Evolutionary conservation across 331 rosid genomes (phyloP).

Genomic region (Cydonia oblonga): DNA sequence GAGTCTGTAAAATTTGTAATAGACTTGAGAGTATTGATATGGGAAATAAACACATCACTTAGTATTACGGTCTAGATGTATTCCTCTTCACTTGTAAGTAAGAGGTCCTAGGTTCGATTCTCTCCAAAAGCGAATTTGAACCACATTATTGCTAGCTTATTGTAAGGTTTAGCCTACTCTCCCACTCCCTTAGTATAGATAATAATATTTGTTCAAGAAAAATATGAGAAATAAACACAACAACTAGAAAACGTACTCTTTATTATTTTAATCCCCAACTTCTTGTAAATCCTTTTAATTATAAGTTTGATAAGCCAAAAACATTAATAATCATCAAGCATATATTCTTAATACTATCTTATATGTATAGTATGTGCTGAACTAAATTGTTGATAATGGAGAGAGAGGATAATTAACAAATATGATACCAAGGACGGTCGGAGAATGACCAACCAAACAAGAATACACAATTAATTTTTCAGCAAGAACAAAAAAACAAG

Average conservation of each 20-base stretch:
- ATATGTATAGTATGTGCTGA: neutral
- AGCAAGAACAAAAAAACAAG: too few species aligned
- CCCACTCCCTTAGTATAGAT: too few species aligned
- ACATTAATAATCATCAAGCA: neutral
- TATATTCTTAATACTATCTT: neutral
- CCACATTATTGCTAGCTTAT: too few species aligned
- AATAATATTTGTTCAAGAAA: too few species aligned
- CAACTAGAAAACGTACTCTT: neutral
- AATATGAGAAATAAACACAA: neutral
- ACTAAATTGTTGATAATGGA: neutral
- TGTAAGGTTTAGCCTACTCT: too few species aligned
- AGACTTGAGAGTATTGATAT: neutral
- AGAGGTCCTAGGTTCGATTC: too few species aligned
- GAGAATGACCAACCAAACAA: neutral
- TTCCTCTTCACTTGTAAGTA: too few species aligned
- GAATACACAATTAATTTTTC: too few species aligned
- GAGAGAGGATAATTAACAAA: neutral
- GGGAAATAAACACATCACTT: too few species aligned
- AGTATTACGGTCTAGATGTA: too few species aligned
- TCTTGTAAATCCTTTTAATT: neutral
- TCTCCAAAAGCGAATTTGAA: fast-evolving
- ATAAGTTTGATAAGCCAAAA: neutral
- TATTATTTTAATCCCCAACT: neutral
- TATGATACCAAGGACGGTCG: neutral
- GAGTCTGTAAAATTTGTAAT: too few species aligned